These are phyloP conservation scores for Fusarium sp. DNA, from an alignment of 2,329 filamentous ascomycete species.

Conservation along the genomic window DNA sequence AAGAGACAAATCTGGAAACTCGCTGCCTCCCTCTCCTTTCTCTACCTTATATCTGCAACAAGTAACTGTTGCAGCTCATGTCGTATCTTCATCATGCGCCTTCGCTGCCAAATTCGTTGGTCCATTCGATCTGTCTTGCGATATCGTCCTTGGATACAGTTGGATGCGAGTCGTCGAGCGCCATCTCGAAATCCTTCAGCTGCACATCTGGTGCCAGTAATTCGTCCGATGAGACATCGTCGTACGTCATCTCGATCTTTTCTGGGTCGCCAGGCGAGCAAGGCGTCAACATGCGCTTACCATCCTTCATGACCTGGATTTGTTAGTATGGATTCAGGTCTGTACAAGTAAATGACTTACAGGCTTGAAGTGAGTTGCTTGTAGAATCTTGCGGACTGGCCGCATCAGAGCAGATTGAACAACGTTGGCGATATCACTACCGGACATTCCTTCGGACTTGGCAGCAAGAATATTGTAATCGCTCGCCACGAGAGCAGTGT, in stretches of 20 bases:
- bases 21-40: conserved; percentile 15
- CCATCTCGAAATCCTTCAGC: conserved; percentile 93
- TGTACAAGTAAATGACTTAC: conserved; percentile 59
- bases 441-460: conserved; percentile 92
- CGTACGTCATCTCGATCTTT: conserved; percentile 94
- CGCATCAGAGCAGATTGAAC: conserved; percentile 98
- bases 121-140: conserved; percentile 89
- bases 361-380: conserved; percentile 96
- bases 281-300: conserved; percentile 77
- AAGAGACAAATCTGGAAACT: conserved; percentile 42
- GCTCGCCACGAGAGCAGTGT: conserved; percentile 79
- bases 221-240: conserved; percentile 83
- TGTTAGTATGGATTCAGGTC: not conserved
- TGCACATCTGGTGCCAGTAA: conserved; percentile 87
- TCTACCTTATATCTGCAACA: conserved; percentile 8
- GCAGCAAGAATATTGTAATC: conserved; percentile 85
- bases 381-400: conserved; percentile 94
- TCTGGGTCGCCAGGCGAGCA: conserved; percentile 92
- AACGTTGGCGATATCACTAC: conserved; percentile 94
- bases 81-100: conserved; percentile 64
- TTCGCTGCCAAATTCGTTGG: conserved; percentile 93
- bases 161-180: conserved; percentile 86
- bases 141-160: conserved; percentile 92
- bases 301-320: conserved; percentile 75
- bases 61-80: not conserved